These are phyloP conservation scores for Solanum neorickii DNA, from an alignment of 257 asterid species.

Conservation along the genomic window DNA sequence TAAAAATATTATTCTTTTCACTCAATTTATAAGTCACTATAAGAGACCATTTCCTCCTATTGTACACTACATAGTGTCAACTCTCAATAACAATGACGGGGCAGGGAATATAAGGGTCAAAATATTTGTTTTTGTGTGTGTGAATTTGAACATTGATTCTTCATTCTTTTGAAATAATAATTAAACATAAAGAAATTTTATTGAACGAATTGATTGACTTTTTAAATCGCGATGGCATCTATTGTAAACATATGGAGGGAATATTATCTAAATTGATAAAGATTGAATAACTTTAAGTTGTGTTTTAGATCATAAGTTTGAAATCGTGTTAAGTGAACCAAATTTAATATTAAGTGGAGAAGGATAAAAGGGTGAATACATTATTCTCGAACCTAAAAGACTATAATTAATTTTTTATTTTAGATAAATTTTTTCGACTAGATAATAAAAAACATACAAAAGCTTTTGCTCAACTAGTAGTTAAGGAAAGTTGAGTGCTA, in stretches of 20 bases:
- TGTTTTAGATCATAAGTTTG: neutral
- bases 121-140: neutral
- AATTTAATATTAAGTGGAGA: neutral
- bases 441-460: no score
- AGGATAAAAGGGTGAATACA: neutral
- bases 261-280: neutral
- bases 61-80: neutral
- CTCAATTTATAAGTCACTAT: neutral
- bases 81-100: neutral
- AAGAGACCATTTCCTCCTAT: no score
- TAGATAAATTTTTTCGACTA: rapidly evolving
- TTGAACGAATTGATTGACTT: neutral
- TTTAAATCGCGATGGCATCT: neutral
- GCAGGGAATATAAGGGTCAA: neutral
- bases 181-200: neutral
- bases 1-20: no score
- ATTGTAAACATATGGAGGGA: neutral
- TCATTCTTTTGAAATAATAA: neutral
- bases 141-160: neutral
- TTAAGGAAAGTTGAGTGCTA: neutral
- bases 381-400: neutral
- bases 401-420: rapidly evolving
- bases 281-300: neutral
- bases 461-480: neutral
- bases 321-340: neutral